Percentiles rank a stretch among this genome's conserved stretches.
Evolutionary conservation across 2,329 filamentous ascomycete genomes (phyloP).

Genomic region (Xylaria sp.): DNA sequence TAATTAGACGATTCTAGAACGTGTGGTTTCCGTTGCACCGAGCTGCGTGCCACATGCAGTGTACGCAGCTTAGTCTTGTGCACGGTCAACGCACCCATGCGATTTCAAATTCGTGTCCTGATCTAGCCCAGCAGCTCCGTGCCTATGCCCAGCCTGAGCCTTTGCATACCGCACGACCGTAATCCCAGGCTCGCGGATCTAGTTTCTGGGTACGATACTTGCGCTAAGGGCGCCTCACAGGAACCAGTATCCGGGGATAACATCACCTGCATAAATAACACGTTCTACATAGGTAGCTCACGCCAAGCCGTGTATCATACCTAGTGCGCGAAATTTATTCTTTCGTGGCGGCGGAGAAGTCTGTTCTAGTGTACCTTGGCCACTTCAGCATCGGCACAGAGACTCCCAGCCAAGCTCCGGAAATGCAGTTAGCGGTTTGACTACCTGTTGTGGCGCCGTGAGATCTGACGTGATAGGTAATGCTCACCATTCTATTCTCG

Average conservation of each 20-base stretch:
- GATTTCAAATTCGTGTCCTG: neutral
- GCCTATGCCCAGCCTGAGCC: neutral
- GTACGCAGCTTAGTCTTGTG: conserved; percentile 1
- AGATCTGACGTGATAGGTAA: conserved; percentile 10
- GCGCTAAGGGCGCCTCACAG: neutral
- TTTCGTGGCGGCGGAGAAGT: neutral
- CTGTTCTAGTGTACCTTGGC: neutral
- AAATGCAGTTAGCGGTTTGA: neutral
- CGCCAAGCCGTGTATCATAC: no score
- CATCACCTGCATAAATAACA: neutral
- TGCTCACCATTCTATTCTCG: neutral
- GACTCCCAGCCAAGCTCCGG: neutral
- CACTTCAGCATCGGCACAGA: neutral
- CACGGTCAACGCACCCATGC: neutral
- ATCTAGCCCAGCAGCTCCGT: neutral
- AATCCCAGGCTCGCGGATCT: neutral
- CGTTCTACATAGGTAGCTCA: no score
- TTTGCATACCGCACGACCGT: neutral
- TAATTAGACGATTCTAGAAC: conserved; percentile 2
- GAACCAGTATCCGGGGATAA: neutral
- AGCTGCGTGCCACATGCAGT: conserved; percentile 5
- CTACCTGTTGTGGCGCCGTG: conserved; percentile 5
- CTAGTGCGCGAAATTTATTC: neutral
- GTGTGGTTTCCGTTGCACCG: neutral
- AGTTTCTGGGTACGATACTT: neutral